phyloP scores from a whole-genome alignment of 148 eudicot genomes.

The Tetragonia tetragonoides region DNA sequence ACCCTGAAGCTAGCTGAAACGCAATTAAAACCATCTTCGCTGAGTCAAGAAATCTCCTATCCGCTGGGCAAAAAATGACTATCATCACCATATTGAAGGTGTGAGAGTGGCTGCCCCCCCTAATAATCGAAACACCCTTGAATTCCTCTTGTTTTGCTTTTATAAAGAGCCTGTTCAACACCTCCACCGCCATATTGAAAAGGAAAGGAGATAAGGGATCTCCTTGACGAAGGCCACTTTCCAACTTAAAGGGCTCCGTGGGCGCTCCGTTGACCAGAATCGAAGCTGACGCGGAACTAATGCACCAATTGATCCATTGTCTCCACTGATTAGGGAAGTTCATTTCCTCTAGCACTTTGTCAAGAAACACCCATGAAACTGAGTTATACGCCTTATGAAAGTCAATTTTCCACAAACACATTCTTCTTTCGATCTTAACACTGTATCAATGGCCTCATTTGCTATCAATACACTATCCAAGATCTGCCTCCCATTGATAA shows the following conservation, averaged over 20 bases:
- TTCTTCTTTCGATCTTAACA: not conserved
- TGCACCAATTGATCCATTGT: not conserved
- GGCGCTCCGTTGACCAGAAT: not conserved
- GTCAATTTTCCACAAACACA: not conserved
- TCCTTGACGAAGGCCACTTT: not conserved
- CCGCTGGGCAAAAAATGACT: not conserved
- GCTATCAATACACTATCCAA: not conserved
- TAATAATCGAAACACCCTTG: not conserved
- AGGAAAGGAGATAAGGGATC: not conserved
- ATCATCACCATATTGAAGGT: not conserved
- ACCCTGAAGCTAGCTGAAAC: not conserved
- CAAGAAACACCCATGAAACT: not conserved
- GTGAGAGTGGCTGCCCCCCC: not conserved
- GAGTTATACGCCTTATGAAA: not conserved
- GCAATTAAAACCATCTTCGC: not conserved
- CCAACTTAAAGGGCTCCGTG: not conserved
- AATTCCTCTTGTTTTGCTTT: not conserved
- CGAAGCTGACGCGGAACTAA: not conserved
- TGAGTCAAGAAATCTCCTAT: not conserved
- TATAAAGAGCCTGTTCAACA: not conserved
- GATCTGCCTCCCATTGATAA: not conserved
- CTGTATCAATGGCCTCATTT: not conserved
- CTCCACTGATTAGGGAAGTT: not conserved
- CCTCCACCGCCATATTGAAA: not conserved
- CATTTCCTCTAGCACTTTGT: not conserved